phyloP scores from a whole-genome alignment of 768 basidiomycete genomes.

The Trametes cubensis region DNA sequence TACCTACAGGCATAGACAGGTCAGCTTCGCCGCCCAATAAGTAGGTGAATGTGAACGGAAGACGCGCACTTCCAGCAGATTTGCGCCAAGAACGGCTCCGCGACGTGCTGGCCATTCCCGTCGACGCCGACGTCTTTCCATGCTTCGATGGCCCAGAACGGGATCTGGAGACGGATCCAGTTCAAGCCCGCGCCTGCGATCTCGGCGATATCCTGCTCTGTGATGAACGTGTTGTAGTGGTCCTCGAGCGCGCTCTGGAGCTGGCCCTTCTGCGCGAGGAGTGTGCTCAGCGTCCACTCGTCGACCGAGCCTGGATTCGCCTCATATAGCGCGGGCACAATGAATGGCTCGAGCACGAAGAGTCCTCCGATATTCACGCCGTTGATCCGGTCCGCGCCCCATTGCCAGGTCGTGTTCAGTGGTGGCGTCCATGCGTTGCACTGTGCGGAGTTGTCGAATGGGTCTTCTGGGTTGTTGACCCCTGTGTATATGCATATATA shows the following conservation, averaged over 20 bases:
- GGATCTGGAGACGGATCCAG: constrained; percentile 79
- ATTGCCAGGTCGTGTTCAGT: constrained; percentile 76
- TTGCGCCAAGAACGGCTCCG: constrained; percentile 76
- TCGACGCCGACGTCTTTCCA: constrained; percentile 47
- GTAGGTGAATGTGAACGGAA: neutral
- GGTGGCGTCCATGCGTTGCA: constrained; percentile 82
- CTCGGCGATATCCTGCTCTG: constrained; percentile 34
- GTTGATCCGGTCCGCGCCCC: constrained; percentile 58
- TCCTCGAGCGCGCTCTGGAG: constrained; percentile 46
- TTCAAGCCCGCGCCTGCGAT: constrained; percentile 69
- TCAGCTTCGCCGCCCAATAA: neutral
- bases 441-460: constrained; percentile 74
- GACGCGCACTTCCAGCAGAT: constrained; percentile 70
- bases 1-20: constrained; percentile 47
- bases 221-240: constrained; percentile 84
- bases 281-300: constrained; percentile 66
- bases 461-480: constrained; percentile 68
- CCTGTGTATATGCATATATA: constrained; percentile 40
- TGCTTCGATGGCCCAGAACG: constrained; percentile 86
- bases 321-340: constrained; percentile 64
- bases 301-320: constrained; percentile 53
- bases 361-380: constrained; percentile 78
- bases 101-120: constrained; percentile 20
- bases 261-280: constrained; percentile 55
- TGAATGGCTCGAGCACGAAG: constrained; percentile 80